Evolutionary conservation across 441 rosid genomes (phyloP).

Genomic region (Pelargonium myrrhifolium): DNA sequence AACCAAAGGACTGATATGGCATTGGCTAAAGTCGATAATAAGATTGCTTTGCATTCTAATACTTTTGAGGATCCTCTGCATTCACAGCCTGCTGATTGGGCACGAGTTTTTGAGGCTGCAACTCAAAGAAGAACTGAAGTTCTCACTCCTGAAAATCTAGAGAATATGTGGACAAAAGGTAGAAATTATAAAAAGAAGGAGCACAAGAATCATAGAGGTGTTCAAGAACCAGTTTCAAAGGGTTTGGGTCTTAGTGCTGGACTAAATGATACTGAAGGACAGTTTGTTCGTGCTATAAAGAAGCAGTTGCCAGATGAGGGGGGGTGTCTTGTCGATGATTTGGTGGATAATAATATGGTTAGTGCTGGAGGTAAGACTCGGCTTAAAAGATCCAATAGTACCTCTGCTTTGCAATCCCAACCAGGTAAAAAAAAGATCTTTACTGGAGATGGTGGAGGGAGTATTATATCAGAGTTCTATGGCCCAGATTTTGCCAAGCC

Average conservation of each 20-base stretch:
- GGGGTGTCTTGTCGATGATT: conserved; percentile 19
- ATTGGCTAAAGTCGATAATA: conserved; percentile 28
- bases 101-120: conserved; percentile 67
- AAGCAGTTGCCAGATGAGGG: conserved; percentile 29
- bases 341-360: conserved; percentile 22
- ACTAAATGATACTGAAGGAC: conserved; percentile 23
- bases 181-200: conserved; percentile 81
- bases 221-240: conserved; percentile 26
- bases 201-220: conserved; percentile 39
- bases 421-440: conserved; percentile 43
- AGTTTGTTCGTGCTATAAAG: conserved; percentile 24
- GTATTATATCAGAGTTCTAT: conserved; percentile 70
- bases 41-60: conserved; percentile 24
- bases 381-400: conserved; percentile 82
- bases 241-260: conserved; percentile 31
- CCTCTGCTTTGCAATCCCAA: conserved; percentile 50
- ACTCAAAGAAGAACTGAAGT: conserved; percentile 90
- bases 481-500: conserved; percentile 43
- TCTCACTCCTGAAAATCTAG: conserved; percentile 96
- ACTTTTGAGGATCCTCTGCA: conserved; percentile 31
- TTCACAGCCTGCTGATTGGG: conserved; percentile 68
- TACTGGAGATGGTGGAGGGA: conserved; percentile 46
- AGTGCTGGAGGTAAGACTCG: conserved; percentile 40
- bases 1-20: conserved; percentile 34
- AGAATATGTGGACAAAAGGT: conserved; percentile 98